Evolutionary conservation across 257 asterid genomes (phyloP), one percentile per base, ranked within the genome.

Genomic region (Plectranthus barbatus): DNA sequence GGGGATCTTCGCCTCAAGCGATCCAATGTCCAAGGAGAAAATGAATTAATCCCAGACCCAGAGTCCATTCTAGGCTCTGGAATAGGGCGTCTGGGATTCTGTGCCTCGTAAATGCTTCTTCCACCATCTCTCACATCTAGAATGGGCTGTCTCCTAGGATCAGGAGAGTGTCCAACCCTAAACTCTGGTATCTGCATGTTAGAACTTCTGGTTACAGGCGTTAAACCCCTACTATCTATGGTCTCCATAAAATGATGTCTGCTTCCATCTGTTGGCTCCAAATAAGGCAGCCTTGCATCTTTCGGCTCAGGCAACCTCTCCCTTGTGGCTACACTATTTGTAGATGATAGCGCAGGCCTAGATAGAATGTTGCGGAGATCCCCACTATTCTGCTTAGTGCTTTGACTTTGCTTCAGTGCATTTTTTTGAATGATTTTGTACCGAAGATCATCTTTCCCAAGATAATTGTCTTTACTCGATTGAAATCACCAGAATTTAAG

Each of bases 281-380:
- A 37, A 66, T 65, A 72, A 19, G 58, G 79, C 19, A 23, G 66
- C 72, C 84, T 82, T 15, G 71, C 31, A 24, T 76, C 84, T 53
- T 62, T 77, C 20, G 74, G 73, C 58, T 79, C 86, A 58, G 89
- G 72, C 70, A 72, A 52, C 65, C 64, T 72, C 56, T 68, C 75
- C 46, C 62, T 72, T 54, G 74, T 52, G 71, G 80, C 59, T 40
- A 70, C 34, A 62, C 68, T 82, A 49, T 68, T 74, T 12, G 81
- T 68, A 59, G 96, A 79, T 68, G 95, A 78, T 72, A 83, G 84
- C 57, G 97, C 84, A 15, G 95, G 97, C 82, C 99, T 82, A 26
- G 97, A 92, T 26, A 92, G 80, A 58, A 86, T 68, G 70, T 76
- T 81, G 48, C 97, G 88, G 45, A 92, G 97, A 74, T 92, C 99